phyloP scores from a whole-genome alignment of 2,329 filamentous ascomycete species.

The Endoconidiophora laricicola region DNA sequence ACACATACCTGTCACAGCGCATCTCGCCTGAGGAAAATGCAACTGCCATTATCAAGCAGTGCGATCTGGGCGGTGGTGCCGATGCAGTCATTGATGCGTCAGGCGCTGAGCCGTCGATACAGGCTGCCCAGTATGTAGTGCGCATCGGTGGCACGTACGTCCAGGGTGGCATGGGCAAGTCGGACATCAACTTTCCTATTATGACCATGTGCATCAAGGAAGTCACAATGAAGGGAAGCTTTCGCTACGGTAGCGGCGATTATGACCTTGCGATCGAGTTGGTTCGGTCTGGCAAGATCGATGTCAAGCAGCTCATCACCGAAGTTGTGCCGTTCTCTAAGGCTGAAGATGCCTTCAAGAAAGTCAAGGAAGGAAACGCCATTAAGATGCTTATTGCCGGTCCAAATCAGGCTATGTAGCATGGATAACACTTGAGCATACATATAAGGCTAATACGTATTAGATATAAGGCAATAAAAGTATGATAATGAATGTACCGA shows the following conservation, averaged over 20 bases:
- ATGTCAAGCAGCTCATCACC: conserved; percentile 70
- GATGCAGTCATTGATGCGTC: conserved; percentile 70
- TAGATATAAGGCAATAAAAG: neutral
- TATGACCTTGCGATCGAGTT: conserved; percentile 72
- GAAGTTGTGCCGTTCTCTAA: conserved; percentile 61
- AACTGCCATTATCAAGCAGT: conserved; percentile 43
- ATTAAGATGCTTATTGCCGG: conserved; percentile 55
- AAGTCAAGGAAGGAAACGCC: conserved; percentile 68
- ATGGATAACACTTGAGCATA: neutral
- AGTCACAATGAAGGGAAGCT: conserved; percentile 70
- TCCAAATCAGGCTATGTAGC: conserved; percentile 36
- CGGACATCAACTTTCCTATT: conserved; percentile 81
- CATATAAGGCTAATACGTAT: neutral
- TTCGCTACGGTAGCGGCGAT: conserved; percentile 78
- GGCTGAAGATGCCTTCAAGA: conserved; percentile 72
- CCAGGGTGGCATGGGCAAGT: conserved; percentile 78
- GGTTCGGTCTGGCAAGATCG: conserved; percentile 53
- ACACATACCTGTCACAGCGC: conserved; percentile 48
- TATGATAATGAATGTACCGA: neutral
- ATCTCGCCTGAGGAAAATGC: conserved; percentile 58
- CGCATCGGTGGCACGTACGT: conserved; percentile 60
- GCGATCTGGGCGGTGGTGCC: conserved; percentile 48
- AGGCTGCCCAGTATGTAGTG: conserved; percentile 54
- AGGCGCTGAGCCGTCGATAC: conserved; percentile 63
- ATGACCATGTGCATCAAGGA: conserved; percentile 83